Base-by-base conservation (phyloP, 768 basidiomycete species). In the Boletus sp. region DNA sequence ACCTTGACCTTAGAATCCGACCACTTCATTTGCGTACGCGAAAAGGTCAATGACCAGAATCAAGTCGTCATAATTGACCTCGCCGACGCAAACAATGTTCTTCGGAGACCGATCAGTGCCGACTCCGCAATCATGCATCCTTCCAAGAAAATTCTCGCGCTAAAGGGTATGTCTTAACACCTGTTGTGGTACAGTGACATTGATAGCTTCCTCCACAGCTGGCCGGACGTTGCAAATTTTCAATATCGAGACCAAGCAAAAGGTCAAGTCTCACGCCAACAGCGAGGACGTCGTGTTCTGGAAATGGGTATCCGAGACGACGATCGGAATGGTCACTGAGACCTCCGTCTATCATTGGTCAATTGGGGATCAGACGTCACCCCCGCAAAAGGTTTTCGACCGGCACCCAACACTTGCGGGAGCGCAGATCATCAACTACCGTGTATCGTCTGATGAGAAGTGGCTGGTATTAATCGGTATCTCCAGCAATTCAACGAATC, bases 61-160 rank as follows among this genome's bases (percentile, higher is more conserved):
- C 95, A 98, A 76, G 97, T 99, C 61, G 96, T 98, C 71, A 98
- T 99, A 71, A 90, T 99, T 70, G 96, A 98, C 86, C 87, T 99
- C 61, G 80, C 89, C 59, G 93, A 98, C 74, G 93, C 95, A 67
- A 98, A 98, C 78, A 92, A 96, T 88, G 91, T 98, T 66, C 83
- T 95, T 54, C 88, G 94, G 58, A 81, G 94, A 64, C 94, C 94
- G 60, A 98, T 99, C 68, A 90, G 92, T 28, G 97, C 97, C n/a
- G 97, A 99, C 72, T 93, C 92, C 39, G 96, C 97, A 55, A 97
- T 99, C 65, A 98, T 99, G 96, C 94, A 98, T 70, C 93, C 92
- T 41, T 84, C 83, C 58, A 86, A 96, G 78, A 98, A 98, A 84
- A 93, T 98, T 73, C 84, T 99, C 56, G 97, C 97, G 4, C 74